Conservation (phyloP, 1,139 yeast species). For the Sugiyamaella neomexicana region DNA sequence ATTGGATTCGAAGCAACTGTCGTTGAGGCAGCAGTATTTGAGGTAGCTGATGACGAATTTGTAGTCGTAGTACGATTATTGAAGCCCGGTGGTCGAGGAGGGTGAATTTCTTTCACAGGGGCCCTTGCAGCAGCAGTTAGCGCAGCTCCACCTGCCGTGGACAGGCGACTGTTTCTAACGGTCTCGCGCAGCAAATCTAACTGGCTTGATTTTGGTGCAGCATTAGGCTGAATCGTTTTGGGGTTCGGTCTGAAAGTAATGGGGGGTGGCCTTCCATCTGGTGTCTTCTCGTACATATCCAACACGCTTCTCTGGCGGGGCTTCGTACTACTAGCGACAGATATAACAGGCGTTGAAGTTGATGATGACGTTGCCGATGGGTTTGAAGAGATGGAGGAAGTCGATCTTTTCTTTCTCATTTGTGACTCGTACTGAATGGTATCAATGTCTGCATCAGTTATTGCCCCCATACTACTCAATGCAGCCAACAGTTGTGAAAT, state of each 20-base stretch:
- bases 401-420: slow-evolving; percentile 17
- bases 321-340: neutral
- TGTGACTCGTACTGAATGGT: slow-evolving; percentile 18
- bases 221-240: slow-evolving; percentile 18
- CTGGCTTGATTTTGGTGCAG: slow-evolving; percentile 30
- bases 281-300: slow-evolving; percentile 26
- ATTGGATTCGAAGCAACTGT: slow-evolving; percentile 22
- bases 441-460: slow-evolving; percentile 27
- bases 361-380: slow-evolving; percentile 7
- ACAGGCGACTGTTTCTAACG: slow-evolving; percentile 23
- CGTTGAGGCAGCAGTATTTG: slow-evolving; percentile 23
- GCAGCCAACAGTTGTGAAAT: slow-evolving; percentile 29
- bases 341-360: slow-evolving; percentile 3
- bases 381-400: slow-evolving; percentile 19
- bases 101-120: slow-evolving; percentile 44
- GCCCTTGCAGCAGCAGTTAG: slow-evolving; percentile 14
- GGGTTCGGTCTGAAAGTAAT: slow-evolving; percentile 5
- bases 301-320: slow-evolving; percentile 28
- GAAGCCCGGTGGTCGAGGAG: slow-evolving; percentile 85
- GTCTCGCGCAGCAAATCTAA: slow-evolving; percentile 35
- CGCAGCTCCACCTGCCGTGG: slow-evolving; percentile 14
- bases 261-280: slow-evolving; percentile 24
- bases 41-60: slow-evolving; percentile 19
- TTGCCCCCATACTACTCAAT: slow-evolving; percentile 20
- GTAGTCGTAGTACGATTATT: slow-evolving; percentile 43